Base-by-base conservation (phyloP, 169 alveolate genomes). In the Plasmodium coatneyi region DNA sequence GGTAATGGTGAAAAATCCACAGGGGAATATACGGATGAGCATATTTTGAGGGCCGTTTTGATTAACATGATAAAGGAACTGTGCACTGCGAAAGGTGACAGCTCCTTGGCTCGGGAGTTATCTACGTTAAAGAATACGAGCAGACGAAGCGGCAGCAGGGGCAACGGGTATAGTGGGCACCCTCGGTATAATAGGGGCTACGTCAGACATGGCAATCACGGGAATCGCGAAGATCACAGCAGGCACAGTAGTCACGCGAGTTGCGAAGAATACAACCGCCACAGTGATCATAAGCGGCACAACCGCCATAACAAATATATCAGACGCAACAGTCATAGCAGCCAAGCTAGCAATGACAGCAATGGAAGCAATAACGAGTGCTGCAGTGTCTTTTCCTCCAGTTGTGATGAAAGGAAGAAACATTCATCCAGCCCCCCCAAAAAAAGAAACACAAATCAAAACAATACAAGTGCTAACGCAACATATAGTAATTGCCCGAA, bases 21-120 rank as follows among this genome's bases (percentile, higher is more conserved):
- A 4, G 49, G n/a, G 19, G 36, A 46, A 74, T 66, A 52, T 34
- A 16, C 78, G 7, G 92, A 84, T 30, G 92, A 74, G 25, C 71
- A 84, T 74, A 72, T 84, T 22, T 49, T 84, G 80, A 84, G 52
- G 66, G 71, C 84, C 25, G 52, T 84, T 49, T 72, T 84, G 66
- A 74, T 49, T 34, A 84, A 84, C 60, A 84, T 84, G 84, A 84
- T 84, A 54, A 74, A 36, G 43, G 83, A 84, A 10, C 16, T 72
- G 28, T 49, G 84, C 14, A 32, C 34, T 52, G 34, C 80, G 78
- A 74, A 72, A 49, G 49, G 34, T 83, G 41, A 49, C 12, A 43
- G 30, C 82, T 32, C 28, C 60, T n/a, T 80, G 16, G 30, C 54
- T 9, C 28, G 66, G 66, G 25, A n/a, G 1, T 4, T 71, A 80